phyloP scores from a whole-genome alignment of 2,329 filamentous ascomycete species.

The Phaeosphaeriaceae sp. region DNA sequence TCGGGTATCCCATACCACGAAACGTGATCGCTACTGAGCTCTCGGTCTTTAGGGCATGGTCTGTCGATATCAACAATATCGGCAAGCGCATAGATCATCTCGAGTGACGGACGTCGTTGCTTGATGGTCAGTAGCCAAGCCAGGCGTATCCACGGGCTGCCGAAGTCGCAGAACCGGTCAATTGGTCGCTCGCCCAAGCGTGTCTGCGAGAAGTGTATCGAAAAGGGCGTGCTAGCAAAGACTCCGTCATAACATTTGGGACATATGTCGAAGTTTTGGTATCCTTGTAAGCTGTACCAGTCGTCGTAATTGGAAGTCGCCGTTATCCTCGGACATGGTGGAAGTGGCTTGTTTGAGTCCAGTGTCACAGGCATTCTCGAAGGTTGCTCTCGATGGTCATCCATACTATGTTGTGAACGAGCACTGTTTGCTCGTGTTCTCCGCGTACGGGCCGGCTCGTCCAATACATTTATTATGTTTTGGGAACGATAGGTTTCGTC shows the following conservation, averaged over 20 bases:
- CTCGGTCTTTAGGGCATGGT: constrained; percentile 65
- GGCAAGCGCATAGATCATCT: constrained; percentile 72
- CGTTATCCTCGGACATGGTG: constrained; percentile 71
- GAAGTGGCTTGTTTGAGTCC: constrained; percentile 34
- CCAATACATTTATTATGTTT: constrained; percentile 15
- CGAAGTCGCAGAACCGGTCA: constrained; percentile 77
- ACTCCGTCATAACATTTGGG: constrained; percentile 77
- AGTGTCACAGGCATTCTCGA: constrained; percentile 13
- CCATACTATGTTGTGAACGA: constrained; percentile 32
- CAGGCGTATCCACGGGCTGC: constrained; percentile 80
- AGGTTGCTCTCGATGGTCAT: constrained; percentile 28
- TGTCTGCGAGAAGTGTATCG: constrained; percentile 68
- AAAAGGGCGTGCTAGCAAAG: constrained; percentile 72
- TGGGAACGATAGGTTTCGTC: constrained; percentile 18
- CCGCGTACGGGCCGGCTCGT: constrained; percentile 29
- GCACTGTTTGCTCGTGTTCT: constrained; percentile 34
- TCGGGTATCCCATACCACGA: constrained; percentile 80
- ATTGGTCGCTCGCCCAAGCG: constrained; percentile 63
- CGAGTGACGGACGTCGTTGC: constrained; percentile 68
- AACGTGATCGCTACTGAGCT: constrained; percentile 56
- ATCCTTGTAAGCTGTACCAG: constrained; percentile 79
- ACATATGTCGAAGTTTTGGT: constrained; percentile 79
- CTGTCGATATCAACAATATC: constrained; percentile 63
- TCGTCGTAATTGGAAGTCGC: constrained; percentile 71
- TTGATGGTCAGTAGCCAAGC: constrained; percentile 83